Evolutionary conservation across 2,329 filamentous ascomycete species (phyloP).

Genomic region (Aspergillus bombycis): DNA sequence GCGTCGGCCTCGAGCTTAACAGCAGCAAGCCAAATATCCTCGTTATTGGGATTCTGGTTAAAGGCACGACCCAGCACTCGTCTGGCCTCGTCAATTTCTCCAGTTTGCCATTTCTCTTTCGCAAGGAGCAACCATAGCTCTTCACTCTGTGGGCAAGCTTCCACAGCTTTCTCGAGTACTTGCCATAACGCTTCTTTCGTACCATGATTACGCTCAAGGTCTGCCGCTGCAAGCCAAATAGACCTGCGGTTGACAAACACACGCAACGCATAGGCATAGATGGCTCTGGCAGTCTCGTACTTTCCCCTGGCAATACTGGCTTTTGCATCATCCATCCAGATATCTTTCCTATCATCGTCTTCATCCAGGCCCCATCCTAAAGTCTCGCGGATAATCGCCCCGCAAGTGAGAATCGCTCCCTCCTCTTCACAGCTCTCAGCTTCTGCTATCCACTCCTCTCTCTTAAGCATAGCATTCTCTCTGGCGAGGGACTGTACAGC

Average conservation of each 20-base stretch:
- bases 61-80: conserved; percentile 86
- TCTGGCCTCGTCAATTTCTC: conserved; percentile 83
- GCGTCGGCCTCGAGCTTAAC: conserved; percentile 96
- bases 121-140: conserved; percentile 95
- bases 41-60: conserved; percentile 92
- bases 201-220: conserved; percentile 88
- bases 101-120: conserved; percentile 89
- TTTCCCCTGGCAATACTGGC: conserved; percentile 76
- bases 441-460: conserved; percentile 95
- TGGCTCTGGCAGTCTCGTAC: conserved; percentile 89
- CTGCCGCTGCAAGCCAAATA: conserved; percentile 87
- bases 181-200: conserved; percentile 80
- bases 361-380: conserved; percentile 92
- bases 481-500: conserved; percentile 85
- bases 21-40: conserved; percentile 95
- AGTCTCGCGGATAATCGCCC: conserved; percentile 87
- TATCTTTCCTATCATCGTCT: conserved; percentile 93
- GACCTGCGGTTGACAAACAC: conserved; percentile 87
- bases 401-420: conserved; percentile 82
- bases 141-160: conserved; percentile 88
- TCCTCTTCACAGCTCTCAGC: conserved; percentile 95
- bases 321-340: conserved; percentile 93
- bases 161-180: conserved; percentile 88
- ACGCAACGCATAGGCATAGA: conserved; percentile 87
- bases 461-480: conserved; percentile 93